Percentiles rank a stretch among this genome's conserved stretches.
phyloP scores from a whole-genome alignment of 2,329 filamentous ascomycete species.

The Juglanconis oblonga region DNA sequence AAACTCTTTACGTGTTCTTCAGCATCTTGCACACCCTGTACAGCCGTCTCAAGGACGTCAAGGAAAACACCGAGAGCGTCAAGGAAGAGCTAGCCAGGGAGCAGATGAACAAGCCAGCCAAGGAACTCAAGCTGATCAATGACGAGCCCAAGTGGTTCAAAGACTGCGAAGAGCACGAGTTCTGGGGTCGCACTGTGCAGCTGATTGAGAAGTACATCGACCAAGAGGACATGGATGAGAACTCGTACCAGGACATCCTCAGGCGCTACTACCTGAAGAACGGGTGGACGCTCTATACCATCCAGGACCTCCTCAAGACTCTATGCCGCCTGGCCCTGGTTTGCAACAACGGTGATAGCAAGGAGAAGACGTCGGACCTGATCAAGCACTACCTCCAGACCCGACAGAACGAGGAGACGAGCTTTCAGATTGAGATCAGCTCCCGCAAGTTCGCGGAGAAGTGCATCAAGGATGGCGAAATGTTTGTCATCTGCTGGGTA shows the following conservation, averaged over 20 bases:
- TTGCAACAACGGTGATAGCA: conserved; percentile 82
- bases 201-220: conserved; percentile 85
- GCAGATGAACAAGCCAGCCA: conserved; percentile 73
- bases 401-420: conserved; percentile 79
- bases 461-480: conserved; percentile 85
- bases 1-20: conserved; percentile 92
- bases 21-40: conserved; percentile 91
- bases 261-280: conserved; percentile 87
- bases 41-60: conserved; percentile 77
- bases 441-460: conserved; percentile 91
- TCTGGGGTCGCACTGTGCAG: conserved; percentile 81
- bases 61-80: conserved; percentile 72
- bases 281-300: conserved; percentile 90
- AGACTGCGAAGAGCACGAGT: conserved; percentile 60
- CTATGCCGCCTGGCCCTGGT: conserved; percentile 76
- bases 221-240: conserved; percentile 71
- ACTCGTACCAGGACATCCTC: conserved; percentile 82
- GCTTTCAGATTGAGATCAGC: conserved; percentile 84
- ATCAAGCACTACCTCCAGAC: conserved; percentile 82
- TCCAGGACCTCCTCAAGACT: conserved; percentile 82
- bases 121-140: conserved; percentile 78
- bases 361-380: conserved; percentile 91
- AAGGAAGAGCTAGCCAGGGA: conserved; percentile 71
- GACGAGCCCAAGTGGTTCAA: conserved; percentile 78
- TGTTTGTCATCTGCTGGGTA: conserved; percentile 90